phyloP scores from a whole-genome alignment of 2,329 filamentous ascomycete species.

The Blumeria hordei region DNA sequence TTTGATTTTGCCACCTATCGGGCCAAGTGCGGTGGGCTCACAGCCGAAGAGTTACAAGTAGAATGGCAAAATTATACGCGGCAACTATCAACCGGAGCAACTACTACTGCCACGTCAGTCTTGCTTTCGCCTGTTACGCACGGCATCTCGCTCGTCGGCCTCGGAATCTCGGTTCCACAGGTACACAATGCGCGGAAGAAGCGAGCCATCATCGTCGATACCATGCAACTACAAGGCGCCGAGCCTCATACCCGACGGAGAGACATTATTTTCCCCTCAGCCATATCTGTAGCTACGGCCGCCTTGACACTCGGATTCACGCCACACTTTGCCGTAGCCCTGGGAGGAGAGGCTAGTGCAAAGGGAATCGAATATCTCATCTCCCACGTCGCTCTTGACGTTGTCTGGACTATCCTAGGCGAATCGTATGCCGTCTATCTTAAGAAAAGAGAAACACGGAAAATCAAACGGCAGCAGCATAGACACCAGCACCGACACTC shows the following conservation, averaged over 20 bases:
- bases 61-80: constrained; percentile 22
- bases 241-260: constrained; percentile 19
- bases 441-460: constrained; percentile 16
- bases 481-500: neutral
- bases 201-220: constrained; percentile 19
- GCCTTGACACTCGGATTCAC: constrained; percentile 18
- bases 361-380: constrained; percentile 17
- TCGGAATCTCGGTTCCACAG: constrained; percentile 17
- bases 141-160: constrained; percentile 18
- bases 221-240: constrained; percentile 15
- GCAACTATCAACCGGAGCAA: constrained; percentile 18
- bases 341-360: constrained; percentile 16
- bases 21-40: constrained; percentile 17
- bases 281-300: constrained; percentile 17
- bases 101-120: constrained; percentile 17
- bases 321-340: constrained; percentile 15
- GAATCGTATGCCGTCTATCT: constrained; percentile 16
- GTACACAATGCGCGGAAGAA: constrained; percentile 21
- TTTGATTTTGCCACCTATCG: constrained; percentile 20
- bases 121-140: constrained; percentile 18
- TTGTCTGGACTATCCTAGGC: constrained; percentile 16
- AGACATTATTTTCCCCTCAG: constrained; percentile 19
- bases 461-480: constrained; percentile 15
- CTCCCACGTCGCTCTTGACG: constrained; percentile 17
- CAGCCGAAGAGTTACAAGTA: constrained; percentile 17